Evolutionary conservation across 768 basidiomycete species (phyloP), one percentile per base, ranked within the genome.

Genomic region (Termitomyces sp.): DNA sequence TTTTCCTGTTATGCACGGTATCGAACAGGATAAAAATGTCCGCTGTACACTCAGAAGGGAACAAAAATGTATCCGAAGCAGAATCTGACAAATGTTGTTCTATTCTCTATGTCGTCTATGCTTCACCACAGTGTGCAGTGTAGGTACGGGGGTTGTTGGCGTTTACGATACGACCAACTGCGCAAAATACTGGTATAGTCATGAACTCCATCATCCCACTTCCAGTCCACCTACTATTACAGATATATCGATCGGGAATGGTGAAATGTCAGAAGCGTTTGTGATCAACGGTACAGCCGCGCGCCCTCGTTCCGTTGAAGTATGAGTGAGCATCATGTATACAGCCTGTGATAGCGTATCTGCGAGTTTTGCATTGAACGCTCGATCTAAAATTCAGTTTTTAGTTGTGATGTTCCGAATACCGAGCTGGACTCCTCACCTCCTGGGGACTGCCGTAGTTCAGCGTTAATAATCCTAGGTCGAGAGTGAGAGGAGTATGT

Each of bases 201-300:
- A 4, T 33, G 13, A 18, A 11, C 33, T 24, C 6, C 33, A 36
- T 62, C 31, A 65, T 34, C 70, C 81, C 20, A 90, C 75, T 67
- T 90, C 88, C 16, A 79, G 68, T 11, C 86, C 88, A 4, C 85
- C 89, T 31, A 92, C 77, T 59, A 78, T 85, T 51, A 91, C 89
- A 5, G 72, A 67, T 39, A 93, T 83, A 60, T 83, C 82, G 39
- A 91, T 79, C 2, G 91, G 91, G 65, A 93, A 93, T 0, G 91
- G 91, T 0, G 91, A 92, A 45, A 93, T 89, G 5, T 85, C 85
- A 31, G 78, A 72, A 4, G 85, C 84, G 58, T 89, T 85, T n/a
- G 88, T 90, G 57, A 93, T 93, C 6, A 85, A 81, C 4, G 91
- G 91, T 8, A 93, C 91, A 0, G 81, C 86, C 0, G 81, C 76